Conservation (phyloP, 2,329 filamentous ascomycete species). For the Paracoccidioides brasiliensis region DNA sequence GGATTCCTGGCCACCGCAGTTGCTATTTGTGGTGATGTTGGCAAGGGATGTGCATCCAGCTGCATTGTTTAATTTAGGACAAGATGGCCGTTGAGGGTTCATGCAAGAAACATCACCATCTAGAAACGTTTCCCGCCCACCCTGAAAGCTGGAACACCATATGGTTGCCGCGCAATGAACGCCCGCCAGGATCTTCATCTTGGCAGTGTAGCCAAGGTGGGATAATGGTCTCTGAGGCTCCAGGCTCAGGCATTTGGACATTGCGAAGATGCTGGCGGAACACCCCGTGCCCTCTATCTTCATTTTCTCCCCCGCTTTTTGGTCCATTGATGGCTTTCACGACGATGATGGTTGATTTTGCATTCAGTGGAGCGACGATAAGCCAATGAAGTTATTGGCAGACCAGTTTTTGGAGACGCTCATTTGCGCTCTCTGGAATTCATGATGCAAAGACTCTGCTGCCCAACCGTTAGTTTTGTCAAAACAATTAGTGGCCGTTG, state of each 20-base stretch:
- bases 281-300: too few relatives aligned
- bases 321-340: too few relatives aligned
- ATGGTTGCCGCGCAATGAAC: neutral
- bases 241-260: too few relatives aligned
- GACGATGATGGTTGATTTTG: too few relatives aligned
- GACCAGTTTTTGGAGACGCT: too few relatives aligned
- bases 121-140: neutral
- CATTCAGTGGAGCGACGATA: too few relatives aligned
- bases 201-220: neutral
- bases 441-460: neutral
- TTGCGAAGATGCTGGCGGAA: too few relatives aligned
- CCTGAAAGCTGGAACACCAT: neutral
- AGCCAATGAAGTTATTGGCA: too few relatives aligned
- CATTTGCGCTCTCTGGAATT: neutral
- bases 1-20: neutral
- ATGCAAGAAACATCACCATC: neutral
- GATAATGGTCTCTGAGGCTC: too few relatives aligned
- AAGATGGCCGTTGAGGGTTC: neutral
- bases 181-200: neutral
- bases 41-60: neutral
- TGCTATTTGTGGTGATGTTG: neutral
- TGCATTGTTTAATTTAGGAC: too few relatives aligned
- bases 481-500: neutral
- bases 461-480: neutral
- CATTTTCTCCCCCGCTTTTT: too few relatives aligned